Base-by-base conservation (phyloP, 257 asterid species). In the Ballota nigra region DNA sequence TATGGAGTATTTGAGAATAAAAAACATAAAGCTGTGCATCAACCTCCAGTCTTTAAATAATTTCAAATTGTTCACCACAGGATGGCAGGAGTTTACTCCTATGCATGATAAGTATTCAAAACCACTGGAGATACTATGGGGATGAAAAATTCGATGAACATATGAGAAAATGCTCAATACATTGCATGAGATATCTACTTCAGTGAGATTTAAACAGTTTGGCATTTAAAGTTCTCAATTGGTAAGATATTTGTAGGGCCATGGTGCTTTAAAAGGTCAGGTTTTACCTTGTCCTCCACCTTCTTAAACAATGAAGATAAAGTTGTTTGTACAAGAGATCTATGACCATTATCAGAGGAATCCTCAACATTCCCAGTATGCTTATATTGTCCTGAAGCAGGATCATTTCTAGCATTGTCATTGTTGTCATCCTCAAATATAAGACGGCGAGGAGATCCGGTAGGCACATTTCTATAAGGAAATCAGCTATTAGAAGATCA, bases 301-400 rank as follows among this genome's bases (percentile, higher is more conserved):
- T 86, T 92, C 87, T 92, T 89, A 60, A 92, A 89, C 78, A 92
- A 38, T n/a, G 94, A 81, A 67, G 96, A 85, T 78, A 89, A 72
- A 64, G 96, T 85, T 66, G 90, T 77, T 77, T 92, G 98, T 72
- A 92, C 88, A 78, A 92, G 87, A 77, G 89, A 80, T 63, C 69
- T 77, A 43, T 33, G 80, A 65, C 63, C 78, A 69, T 75, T 77
- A 57, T 69, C 72, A 70, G 85, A 64, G 71, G 47, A 69, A 71
- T 76, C 88, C 80, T 82, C 77, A 23, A 79, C 66, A 73, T 75
- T 80, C 66, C 79, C 79, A 72, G 80, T 72, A 55, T 12, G 74
- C 76, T 77, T 81, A 77, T 60, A 9, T 69, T 58, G 77, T 53
- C 67, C 82, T 45, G 82, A 72, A 66, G 80, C 75, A 69, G 81